phyloP scores from a whole-genome alignment of 108 stramenopile species.

The Nannochloropsis gaditana region DNA sequence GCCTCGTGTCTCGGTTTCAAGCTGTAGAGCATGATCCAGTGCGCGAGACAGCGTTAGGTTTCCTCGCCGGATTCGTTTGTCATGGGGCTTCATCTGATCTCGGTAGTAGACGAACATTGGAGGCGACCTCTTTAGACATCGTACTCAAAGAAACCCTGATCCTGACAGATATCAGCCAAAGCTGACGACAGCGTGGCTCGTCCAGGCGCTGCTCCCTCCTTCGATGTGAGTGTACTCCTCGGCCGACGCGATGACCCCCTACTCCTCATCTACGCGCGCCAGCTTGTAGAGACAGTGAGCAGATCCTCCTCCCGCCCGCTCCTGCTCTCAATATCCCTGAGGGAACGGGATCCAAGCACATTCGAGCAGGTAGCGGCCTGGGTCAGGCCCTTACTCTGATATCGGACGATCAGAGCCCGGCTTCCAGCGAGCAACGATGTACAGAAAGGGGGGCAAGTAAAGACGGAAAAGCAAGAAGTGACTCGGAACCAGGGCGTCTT shows the following conservation, averaged over 20 bases:
- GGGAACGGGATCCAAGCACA: conserved; percentile 22
- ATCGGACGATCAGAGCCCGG: not conserved
- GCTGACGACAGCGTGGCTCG: not conserved
- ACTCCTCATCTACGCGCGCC: conserved; percentile 30
- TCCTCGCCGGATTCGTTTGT: no score
- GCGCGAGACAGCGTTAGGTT: no score
- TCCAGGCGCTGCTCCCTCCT: not conserved
- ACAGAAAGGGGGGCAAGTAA: no score
- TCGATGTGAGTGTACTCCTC: conserved; percentile 23
- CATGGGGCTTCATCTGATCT: no score
- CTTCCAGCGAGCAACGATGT: no score
- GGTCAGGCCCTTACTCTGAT: not conserved
- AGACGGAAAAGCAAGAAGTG: no score
- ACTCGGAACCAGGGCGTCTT: no score
- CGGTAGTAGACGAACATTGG: no score
- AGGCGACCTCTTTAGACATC: no score
- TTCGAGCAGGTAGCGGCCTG: not conserved
- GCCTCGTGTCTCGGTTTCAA: no score
- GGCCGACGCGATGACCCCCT: conserved; percentile 35
- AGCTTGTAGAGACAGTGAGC: conserved; percentile 22
- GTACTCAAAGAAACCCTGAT: no score
- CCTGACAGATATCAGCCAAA: conserved; percentile 21
- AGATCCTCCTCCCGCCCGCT: conserved; percentile 16
- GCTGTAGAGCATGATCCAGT: no score
- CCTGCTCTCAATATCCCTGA: conserved; percentile 18